Percentiles rank a stretch among this genome's conserved stretches.
phyloP scores from a whole-genome alignment of 257 asterid species.

The Solanum verrucosum region DNA sequence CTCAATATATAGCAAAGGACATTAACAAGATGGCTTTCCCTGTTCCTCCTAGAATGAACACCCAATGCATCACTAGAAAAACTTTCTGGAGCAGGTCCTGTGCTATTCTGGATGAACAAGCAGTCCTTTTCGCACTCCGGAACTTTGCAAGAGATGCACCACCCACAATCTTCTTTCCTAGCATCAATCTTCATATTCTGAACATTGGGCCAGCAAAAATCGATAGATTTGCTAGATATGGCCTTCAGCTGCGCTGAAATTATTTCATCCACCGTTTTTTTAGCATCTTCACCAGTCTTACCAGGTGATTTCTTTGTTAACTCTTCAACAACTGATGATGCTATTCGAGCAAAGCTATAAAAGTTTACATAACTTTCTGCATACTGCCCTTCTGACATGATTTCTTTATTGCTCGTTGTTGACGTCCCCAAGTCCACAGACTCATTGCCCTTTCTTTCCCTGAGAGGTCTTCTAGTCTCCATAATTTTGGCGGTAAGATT shows the following conservation, averaged over 20 bases:
- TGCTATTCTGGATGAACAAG: constrained; percentile 46
- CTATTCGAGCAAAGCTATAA: constrained; percentile 64
- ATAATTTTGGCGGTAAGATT: constrained; percentile 23
- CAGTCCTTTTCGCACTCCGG: constrained; percentile 68
- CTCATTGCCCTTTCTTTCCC: constrained; percentile 15
- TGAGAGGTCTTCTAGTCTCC: constrained; percentile 18
- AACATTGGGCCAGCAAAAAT: constrained; percentile 65
- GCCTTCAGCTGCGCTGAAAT: constrained; percentile 61
- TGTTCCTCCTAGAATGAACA: constrained; percentile 22
- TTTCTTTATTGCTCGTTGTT: constrained; percentile 6
- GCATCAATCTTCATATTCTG: constrained; percentile 18
- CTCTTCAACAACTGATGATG: constrained; percentile 48
- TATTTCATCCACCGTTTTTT: constrained; percentile 48
- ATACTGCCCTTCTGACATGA: constrained; percentile 15
- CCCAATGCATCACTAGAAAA: constrained; percentile 50
- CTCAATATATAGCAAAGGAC: constrained; percentile 58
- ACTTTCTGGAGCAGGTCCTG: constrained; percentile 38
- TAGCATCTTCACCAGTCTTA: constrained; percentile 34
- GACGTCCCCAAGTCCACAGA: constrained; percentile 12
- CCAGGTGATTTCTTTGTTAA: constrained; percentile 37
- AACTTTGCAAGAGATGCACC: constrained; percentile 76
- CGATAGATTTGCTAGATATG: constrained; percentile 42
- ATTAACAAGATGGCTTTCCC: constrained; percentile 66
- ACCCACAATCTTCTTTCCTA: constrained; percentile 82
- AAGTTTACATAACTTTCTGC: constrained; percentile 43